Evolutionary conservation across 2,329 filamentous ascomycete genomes (phyloP).

Genomic region (Aureobasidium sp.): DNA sequence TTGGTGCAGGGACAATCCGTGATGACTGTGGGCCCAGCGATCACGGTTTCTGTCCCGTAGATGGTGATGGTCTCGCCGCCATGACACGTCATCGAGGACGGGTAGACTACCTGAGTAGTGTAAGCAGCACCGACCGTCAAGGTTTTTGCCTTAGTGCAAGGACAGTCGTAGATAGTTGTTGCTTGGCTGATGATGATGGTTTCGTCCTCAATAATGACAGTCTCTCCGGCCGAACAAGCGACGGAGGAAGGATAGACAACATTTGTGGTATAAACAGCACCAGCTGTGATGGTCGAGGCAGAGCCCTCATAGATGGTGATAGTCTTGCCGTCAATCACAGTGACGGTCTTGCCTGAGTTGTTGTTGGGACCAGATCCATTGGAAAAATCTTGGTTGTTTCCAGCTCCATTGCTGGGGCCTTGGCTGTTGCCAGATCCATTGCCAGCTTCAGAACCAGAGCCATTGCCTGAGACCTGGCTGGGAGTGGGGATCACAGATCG

Average conservation of each 20-base stretch:
- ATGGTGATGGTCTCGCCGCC: slow-evolving; percentile 1
- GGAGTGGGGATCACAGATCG: neutral
- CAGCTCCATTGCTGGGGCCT: neutral
- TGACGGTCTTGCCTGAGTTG: neutral
- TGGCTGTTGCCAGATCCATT: neutral
- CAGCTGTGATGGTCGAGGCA: neutral
- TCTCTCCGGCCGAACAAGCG: neutral
- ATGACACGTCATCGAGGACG: neutral
- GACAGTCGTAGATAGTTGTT: neutral
- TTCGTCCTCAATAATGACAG: neutral
- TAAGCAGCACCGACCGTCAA: neutral
- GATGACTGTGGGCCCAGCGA: slow-evolving; percentile 2
- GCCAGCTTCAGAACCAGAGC: neutral
- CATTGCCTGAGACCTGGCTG: neutral
- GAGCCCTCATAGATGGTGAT: neutral
- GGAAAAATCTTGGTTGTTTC: neutral
- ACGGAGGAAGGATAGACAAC: neutral
- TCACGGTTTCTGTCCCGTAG: neutral
- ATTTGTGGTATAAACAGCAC: neutral
- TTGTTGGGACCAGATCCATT: neutral
- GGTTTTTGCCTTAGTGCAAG: neutral
- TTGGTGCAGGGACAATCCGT: neutral
- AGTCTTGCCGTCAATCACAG: neutral
- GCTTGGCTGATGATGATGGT: neutral
- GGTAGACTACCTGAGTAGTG: neutral